Evolutionary conservation across 768 basidiomycete species (phyloP), one percentile per base, ranked within the genome.

Genomic region (Auriscalpium microsporum): DNA sequence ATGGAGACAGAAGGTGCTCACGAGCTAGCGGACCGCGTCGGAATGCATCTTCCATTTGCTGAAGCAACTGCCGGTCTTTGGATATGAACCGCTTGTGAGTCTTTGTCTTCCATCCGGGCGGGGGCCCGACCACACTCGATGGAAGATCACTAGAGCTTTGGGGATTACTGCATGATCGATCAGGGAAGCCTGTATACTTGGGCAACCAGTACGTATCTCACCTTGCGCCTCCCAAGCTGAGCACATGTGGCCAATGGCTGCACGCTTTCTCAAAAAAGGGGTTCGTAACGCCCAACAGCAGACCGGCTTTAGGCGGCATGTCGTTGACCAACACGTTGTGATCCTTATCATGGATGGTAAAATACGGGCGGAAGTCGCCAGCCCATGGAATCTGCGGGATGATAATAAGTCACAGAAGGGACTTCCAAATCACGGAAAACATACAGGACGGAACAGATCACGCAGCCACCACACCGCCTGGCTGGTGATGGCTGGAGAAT

Each of bases 321-420:
- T 84, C 84, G 66, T 91, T 93, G 45, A 96, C 84, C 11, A 99
- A 69, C 2, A 77, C 64, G 3, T 77, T 62, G 59, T 87, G 83
- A 57, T 96, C 94, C n/a, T 78, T 78, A 64, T 97, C 95, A 67
- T 97, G 95, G 63, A 99, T 93, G 14, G 95, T 96, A 61, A 97
- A 89, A 68, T 95, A 99, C 0, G 95, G 95, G 9, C 95, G 80
- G 63, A 91, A 82, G 64, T 99, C 94, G 1, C 82, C 82, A 0
- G 86, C 81, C 8, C 90, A 75, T 4, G 93, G 91, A 34, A 95
- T 84, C 91, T 93, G 56, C 45, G 35, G 40, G 35, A 21, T 21
- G 21, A 21, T 21, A 21, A 21, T 21, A 21, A 21, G 21, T 1
- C 1, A 1, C 21, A 21, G 21, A 21, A 21, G 21, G 21, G 34